Conservation (phyloP, 768 basidiomycete species). For the Leccinum variicolor region DNA sequence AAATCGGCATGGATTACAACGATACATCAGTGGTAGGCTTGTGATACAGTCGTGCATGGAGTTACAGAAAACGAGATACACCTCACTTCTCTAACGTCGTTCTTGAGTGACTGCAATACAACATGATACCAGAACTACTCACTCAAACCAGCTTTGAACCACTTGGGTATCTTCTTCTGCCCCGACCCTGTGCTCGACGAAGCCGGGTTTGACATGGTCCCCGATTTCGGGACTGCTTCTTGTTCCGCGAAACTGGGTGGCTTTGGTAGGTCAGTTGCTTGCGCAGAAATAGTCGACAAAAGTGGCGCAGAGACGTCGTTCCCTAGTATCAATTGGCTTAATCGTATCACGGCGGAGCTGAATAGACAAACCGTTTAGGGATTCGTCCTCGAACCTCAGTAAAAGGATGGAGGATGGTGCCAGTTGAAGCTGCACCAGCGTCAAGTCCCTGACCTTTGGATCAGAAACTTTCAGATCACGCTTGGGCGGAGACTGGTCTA, state of each 20-base stretch:
- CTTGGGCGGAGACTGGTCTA: conserved; percentile 80
- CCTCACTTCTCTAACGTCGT: conserved; percentile 20
- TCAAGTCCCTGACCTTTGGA: conserved; percentile 62
- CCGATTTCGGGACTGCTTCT: conserved; percentile 5
- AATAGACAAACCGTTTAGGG: conserved; percentile 54
- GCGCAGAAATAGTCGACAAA: conserved; percentile 47
- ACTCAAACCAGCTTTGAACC: conserved; percentile 71
- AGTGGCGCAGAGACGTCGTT: conserved; percentile 62
- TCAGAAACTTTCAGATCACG: conserved; percentile 84
- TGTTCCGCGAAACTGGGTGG: conserved; percentile 41
- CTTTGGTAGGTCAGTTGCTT: conserved; percentile 64
- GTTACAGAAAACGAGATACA: conserved; percentile 36
- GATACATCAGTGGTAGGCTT: not conserved
- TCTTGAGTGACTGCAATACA: not conserved
- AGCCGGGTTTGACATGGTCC: conserved; percentile 7
- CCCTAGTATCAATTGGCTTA: conserved; percentile 36
- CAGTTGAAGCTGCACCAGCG: conserved; percentile 65
- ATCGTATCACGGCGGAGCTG: not conserved
- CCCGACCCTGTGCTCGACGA: conserved; percentile 24
- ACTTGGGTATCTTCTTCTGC: conserved; percentile 67
- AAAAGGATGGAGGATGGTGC: conserved; percentile 79
- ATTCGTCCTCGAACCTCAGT: conserved; percentile 70
- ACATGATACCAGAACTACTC: conserved; percentile 18
- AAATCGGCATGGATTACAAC: conserved; percentile 2
- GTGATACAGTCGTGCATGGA: conserved; percentile 2